Evolutionary conservation across 1,284 basidiomycete genomes (phyloP).

Genomic region (Cystobasidium slooffiae): DNA sequence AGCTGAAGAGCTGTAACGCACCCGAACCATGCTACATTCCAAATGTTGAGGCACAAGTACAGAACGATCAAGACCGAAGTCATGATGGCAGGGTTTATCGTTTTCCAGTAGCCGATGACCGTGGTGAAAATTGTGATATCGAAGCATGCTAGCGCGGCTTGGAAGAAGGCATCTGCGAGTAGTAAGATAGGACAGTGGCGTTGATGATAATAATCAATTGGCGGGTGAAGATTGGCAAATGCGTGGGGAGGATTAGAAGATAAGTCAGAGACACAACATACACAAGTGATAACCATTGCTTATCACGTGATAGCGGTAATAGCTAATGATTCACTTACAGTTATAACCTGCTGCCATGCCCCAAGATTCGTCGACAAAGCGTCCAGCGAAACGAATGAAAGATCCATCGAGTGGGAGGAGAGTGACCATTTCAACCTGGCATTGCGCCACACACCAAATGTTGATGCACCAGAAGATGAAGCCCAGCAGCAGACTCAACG

Average conservation of each 20-base stretch:
- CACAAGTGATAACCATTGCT: not conserved
- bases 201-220: not conserved
- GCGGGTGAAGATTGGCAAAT: not conserved
- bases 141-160: constrained; percentile 52
- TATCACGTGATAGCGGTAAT: constrained; percentile 6
- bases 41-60: constrained; percentile 49
- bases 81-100: constrained; percentile 51
- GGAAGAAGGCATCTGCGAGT: constrained; percentile 32
- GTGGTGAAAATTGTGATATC: constrained; percentile 54
- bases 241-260: constrained; percentile 22
- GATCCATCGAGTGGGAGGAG: constrained; percentile 44
- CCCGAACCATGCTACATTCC: constrained; percentile 42
- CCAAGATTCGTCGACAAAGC: constrained; percentile 45
- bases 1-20: not conserved
- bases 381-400: constrained; percentile 44
- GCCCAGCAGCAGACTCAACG: constrained; percentile 39
- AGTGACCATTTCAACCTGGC: constrained; percentile 46
- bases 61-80: constrained; percentile 49
- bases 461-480: constrained; percentile 37
- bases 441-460: constrained; percentile 43
- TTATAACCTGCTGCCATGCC: constrained; percentile 52
- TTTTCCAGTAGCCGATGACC: constrained; percentile 49
- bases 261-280: constrained; percentile 18
- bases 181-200: not conserved
- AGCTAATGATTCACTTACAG: constrained; percentile 27